Percentiles rank a stretch among this genome's conserved stretches.
Evolutionary conservation across 306 rosid genomes (phyloP).

Genomic region (Cicer bijugum): DNA sequence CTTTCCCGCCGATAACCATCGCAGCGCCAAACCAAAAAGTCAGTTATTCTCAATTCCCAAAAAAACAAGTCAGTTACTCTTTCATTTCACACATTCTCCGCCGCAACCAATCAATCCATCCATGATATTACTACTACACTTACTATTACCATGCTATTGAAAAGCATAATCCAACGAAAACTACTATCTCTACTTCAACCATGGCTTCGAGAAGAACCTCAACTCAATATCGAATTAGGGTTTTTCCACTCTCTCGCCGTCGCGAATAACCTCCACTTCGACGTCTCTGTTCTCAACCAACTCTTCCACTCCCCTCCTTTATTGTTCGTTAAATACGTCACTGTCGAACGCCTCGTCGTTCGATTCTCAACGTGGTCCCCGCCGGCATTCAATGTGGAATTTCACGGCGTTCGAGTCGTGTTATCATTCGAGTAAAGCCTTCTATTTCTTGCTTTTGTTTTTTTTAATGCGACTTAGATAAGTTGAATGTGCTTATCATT

Average conservation of each 20-base stretch:
- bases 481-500: slow-evolving; percentile 9
- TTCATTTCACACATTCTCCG: slow-evolving; percentile 19
- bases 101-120: slow-evolving; percentile 23
- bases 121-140: slow-evolving; percentile 1
- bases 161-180: slow-evolving; percentile 56
- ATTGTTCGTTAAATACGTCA: slow-evolving; percentile 58
- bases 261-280: slow-evolving; percentile 60
- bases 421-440: slow-evolving; percentile 53
- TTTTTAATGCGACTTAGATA: background rate
- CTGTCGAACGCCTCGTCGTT: slow-evolving; percentile 59
- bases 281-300: slow-evolving; percentile 57
- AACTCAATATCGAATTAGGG: slow-evolving; percentile 66
- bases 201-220: slow-evolving; percentile 74
- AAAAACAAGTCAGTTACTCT: background rate
- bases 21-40: background rate
- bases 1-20: slow-evolving; percentile 55
- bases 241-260: slow-evolving; percentile 57
- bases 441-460: background rate
- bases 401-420: slow-evolving; percentile 63
- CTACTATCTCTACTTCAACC: slow-evolving; percentile 74
- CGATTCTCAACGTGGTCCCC: slow-evolving; percentile 71
- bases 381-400: slow-evolving; percentile 65
- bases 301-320: slow-evolving; percentile 58
- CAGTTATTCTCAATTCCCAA: background rate
- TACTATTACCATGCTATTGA: slow-evolving; percentile 53